Evolutionary conservation across 1,284 basidiomycete species (phyloP).

Genomic region (Grifola frondosa): DNA sequence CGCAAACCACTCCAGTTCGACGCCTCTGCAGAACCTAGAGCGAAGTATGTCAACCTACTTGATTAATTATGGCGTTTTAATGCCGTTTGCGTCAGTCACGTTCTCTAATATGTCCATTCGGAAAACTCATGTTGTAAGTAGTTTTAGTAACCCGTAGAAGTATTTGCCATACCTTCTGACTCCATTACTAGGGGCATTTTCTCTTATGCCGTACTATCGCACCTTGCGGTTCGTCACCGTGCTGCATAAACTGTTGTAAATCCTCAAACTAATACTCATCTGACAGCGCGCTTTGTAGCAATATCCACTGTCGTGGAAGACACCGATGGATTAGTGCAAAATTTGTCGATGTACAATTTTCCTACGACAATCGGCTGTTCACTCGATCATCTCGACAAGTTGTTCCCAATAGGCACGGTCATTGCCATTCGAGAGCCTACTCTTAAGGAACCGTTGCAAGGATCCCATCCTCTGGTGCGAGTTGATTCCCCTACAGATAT

Average conservation of each 20-base stretch:
- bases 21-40: conserved; percentile 4
- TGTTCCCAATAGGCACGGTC: conserved; percentile 31
- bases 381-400: conserved; percentile 22
- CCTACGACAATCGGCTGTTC: conserved; percentile 20
- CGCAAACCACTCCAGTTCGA: conserved; percentile 15
- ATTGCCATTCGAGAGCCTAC: conserved; percentile 36
- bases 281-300: conserved; percentile 16
- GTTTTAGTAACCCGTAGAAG: no score
- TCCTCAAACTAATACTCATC: no score
- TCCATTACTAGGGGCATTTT: conserved; percentile 18
- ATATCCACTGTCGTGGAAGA: conserved; percentile 29
- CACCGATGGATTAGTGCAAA: conserved; percentile 23
- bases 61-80: neutral
- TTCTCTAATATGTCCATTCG: conserved; percentile 14
- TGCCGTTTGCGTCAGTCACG: conserved; percentile 3
- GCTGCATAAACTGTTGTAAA: no score
- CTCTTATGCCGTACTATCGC: conserved; percentile 21
- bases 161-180: neutral
- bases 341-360: conserved; percentile 31
- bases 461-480: conserved; percentile 23
- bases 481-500: conserved; percentile 34
- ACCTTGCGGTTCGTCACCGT: conserved; percentile 11
- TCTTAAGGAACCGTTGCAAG: conserved; percentile 24
- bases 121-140: conserved; percentile 7
- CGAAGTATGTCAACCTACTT: conserved; percentile 6